Base-by-base conservation (phyloP, 2,329 filamentous ascomycete species). In the Tolypocladium tundrense region DNA sequence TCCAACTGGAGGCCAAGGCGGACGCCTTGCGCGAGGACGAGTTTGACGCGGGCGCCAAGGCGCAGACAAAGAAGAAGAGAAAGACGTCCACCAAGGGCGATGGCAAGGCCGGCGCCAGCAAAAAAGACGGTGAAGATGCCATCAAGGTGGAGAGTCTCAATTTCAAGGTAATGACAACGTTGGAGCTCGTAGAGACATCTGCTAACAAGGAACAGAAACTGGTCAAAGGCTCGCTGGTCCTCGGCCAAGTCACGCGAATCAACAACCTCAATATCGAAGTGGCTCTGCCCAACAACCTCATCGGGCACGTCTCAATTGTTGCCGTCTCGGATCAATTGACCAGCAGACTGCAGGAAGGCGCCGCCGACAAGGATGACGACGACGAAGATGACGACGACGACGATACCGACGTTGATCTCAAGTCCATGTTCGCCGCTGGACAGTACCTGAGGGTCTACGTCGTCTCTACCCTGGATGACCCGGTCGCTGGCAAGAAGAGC, bases 21-120 rank as follows among this genome's bases (percentile, higher is more conserved):
- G 94, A 99, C 77, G 94, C 92, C 45, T 77, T 95, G 43, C 94
- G 93, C 69, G 94, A 97, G 73, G 87, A 95, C 66, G 82, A 87
- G 64, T 83, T 83, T 53, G 75, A 77, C 55, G 79, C 80, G 58
- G 73, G 75, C 50, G 69, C 73, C 35, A 78, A 81, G 60, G 60
- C 65, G 14, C 64, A 66, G 55, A 73, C 67, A 65, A 84, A 81
- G 70, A 87, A 82, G 74, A 80, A 74, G 71, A 84, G 75, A 66
- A 88, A 78, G 74, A 69, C 69, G 62, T 82, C 76, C 62, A 72
- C 67, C 66, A 84, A 74, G 72, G 80, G 73, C 69, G 77, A 67
- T 67, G 79, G 70, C 66, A 81, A 81, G 66, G 82, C 80, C 65
- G 70, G 78, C 27, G 77, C 78, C 53, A 80, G 74, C 66, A 67